phyloP scores from a whole-genome alignment of 169 alveolate species.

The Plasmodium knowlesi region DNA sequence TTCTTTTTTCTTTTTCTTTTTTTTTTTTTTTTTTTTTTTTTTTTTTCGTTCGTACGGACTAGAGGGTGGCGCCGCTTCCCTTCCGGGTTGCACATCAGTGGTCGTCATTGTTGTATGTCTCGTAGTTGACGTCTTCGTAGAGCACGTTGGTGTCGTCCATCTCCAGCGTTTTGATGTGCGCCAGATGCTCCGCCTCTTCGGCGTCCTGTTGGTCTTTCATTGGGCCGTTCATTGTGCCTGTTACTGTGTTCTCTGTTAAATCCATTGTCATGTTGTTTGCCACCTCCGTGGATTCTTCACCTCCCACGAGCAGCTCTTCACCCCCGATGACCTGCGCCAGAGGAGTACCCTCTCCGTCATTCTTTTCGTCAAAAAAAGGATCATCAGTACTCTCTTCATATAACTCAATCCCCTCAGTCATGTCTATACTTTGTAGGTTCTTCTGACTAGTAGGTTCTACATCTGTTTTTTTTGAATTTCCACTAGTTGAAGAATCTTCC shows the following conservation, averaged over 20 bases:
- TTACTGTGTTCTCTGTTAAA: not conserved
- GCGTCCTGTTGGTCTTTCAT: not conserved
- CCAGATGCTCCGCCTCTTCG: not conserved
- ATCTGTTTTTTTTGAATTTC: not conserved
- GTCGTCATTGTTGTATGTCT: slow-evolving; percentile 57
- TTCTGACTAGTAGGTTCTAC: not conserved
- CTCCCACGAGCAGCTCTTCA: not conserved
- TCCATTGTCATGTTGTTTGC: not conserved
- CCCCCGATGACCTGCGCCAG: slow-evolving; percentile 2
- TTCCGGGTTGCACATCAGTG: not conserved
- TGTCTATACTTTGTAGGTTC: not conserved
- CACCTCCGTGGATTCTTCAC: not conserved
- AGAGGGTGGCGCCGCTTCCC: not conserved
- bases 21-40: too few species aligned
- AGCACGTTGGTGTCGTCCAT: slow-evolving; percentile 60
- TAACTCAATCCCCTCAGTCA: not conserved
- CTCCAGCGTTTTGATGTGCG: slow-evolving; percentile 34
- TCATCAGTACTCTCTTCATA: not conserved
- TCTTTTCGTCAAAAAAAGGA: slow-evolving; percentile 1
- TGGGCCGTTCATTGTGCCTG: not conserved
- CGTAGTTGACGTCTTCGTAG: slow-evolving; percentile 52
- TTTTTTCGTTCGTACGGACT: not conserved
- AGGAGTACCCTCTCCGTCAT: slow-evolving; percentile 11
- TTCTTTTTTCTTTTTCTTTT: too few species aligned
- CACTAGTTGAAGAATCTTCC: not conserved